phyloP scores from a whole-genome alignment of 495 filamentous ascomycete genomes.

The Penicillium manginii region DNA sequence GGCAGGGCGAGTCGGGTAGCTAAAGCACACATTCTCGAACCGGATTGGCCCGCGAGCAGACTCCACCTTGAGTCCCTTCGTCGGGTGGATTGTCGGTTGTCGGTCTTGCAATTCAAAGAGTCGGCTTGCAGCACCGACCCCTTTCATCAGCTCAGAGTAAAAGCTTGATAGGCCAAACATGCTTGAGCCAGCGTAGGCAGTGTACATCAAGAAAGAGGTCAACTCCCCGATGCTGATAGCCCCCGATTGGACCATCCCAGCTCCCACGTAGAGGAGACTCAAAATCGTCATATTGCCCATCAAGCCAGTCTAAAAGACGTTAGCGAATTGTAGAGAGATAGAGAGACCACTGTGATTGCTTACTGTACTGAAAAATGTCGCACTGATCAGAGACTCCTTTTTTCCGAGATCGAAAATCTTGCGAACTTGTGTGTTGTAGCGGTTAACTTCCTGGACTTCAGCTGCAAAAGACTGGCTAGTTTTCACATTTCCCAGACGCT shows the following conservation, averaged over 20 bases:
- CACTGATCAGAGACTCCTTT: conserved; percentile 82
- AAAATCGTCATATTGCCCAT: conserved; percentile 95
- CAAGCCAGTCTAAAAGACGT: conserved; percentile 66
- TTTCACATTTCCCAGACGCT: conserved; percentile 90
- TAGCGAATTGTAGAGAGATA: conserved; percentile 11
- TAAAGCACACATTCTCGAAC: conserved; percentile 83
- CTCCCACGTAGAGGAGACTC: conserved; percentile 87
- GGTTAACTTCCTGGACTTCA: conserved; percentile 82
- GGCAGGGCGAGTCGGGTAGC: conserved; percentile 88
- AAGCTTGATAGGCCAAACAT: conserved; percentile 93
- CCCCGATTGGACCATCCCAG: conserved; percentile 83
- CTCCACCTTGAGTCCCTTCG: conserved; percentile 72
- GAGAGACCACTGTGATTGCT: conserved; percentile 19
- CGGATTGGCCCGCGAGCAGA: conserved; percentile 86
- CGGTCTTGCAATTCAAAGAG: conserved; percentile 97
- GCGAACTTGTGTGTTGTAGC: conserved; percentile 89
- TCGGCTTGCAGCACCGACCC: conserved; percentile 91
- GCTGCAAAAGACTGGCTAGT: conserved; percentile 95
- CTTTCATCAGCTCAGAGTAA: conserved; percentile 98
- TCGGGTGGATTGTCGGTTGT: conserved; percentile 81
- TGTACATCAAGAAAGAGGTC: conserved; percentile 98
- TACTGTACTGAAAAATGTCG: conserved; percentile 83
- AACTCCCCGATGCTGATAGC: conserved; percentile 88
- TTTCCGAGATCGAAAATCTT: conserved; percentile 90
- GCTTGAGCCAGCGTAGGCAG: conserved; percentile 86